Evolutionary conservation across 352 stramenopile genomes (phyloP), one percentile per base, ranked within the genome.

Genomic region (Plasmopara halstedii): DNA sequence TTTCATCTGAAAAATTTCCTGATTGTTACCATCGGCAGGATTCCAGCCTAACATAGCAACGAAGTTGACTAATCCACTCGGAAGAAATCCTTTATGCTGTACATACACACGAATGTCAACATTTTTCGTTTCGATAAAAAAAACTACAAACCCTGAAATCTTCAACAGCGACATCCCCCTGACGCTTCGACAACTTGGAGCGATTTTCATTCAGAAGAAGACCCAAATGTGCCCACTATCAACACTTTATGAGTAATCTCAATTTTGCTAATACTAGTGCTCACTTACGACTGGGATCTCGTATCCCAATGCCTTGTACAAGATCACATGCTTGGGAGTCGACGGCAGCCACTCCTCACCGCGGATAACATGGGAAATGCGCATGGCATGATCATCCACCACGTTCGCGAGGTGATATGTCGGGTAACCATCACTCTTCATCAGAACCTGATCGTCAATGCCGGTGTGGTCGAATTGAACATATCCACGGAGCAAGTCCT

Each of bases 1-100:
- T 21, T 96, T 74, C 50, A 97, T 73, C 5, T 78, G 78, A 50
- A 98, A 99, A 50, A 99, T 97, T 56, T 99, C 95, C 59, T 98
- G 90, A 38, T 97, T 97, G 38, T 96, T 98, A 17, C 94, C 95
- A 42, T 93, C 83, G 8, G 80, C 78, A 8, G 83, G 80, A 61
- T 98, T 98, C 95, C 95, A 99, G 13, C 95, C 95, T 14, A 99
- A 82, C n/a, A 98, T 67, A 11, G 95, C 90, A 7, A 99, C 79
- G 53, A 98, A 99, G 53, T 99, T 99, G 36, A 98, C 94, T 50
- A 99, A 91, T 0, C 94, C 94, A 56, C 90, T 93, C 10, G 95
- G 83, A 6, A 98, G 66, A 58, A 95, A 99, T 14, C 96, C 96
- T 73, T 98, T 95, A 41, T 96, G 70, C 70, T 92, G 59, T 39